Base-by-base conservation (phyloP, 2,329 filamentous ascomycete genomes). In the Pseudogymnoascus sp. region DNA sequence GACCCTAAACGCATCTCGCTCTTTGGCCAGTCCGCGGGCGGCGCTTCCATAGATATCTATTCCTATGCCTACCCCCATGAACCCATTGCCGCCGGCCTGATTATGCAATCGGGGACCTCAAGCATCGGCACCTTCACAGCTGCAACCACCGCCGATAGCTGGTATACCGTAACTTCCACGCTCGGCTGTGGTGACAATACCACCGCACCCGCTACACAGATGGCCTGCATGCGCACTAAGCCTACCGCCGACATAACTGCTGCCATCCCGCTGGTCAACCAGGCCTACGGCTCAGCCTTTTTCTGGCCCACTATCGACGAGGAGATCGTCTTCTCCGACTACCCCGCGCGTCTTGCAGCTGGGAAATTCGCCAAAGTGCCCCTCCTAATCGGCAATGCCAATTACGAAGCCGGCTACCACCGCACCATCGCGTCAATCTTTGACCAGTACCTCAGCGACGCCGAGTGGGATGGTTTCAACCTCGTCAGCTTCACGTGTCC, bases 1-100 rank as follows among this genome's bases (percentile, higher is more conserved):
- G 79, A 87, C 64, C 74, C 74, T 1, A 62, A 71, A 3, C 63
- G 62, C 28, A 70, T 71, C 59, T 70, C 68, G 2, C 61, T 71
- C 15, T 70, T 70, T 59, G 68, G 70, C 7, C 66, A 71, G 57
- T 70, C 68, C 14, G 70, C 69, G 20, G 70, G 68, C 12, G 79
- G 73, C 6, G 84, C 86, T 68, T 85, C 82, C 59, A 78, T 69
- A 2, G 72, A 73, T 36, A 63, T 65, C 9, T 69, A 73, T 39
- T 64, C 66, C 35, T 74, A 70, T 60, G 71, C 71, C 22, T 73
- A 66, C 63, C 50, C 60, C 1, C 59, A 64, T 4, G 70, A 74
- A 61, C 70, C 71, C 3, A 72, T 73, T 30, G 67, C 64, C 18
- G 60, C 65, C 5, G 71, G 67, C 6, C 61, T 63, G 1, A 64